phyloP scores from a whole-genome alignment of 257 asterid genomes.

The Solanum virginianum region DNA sequence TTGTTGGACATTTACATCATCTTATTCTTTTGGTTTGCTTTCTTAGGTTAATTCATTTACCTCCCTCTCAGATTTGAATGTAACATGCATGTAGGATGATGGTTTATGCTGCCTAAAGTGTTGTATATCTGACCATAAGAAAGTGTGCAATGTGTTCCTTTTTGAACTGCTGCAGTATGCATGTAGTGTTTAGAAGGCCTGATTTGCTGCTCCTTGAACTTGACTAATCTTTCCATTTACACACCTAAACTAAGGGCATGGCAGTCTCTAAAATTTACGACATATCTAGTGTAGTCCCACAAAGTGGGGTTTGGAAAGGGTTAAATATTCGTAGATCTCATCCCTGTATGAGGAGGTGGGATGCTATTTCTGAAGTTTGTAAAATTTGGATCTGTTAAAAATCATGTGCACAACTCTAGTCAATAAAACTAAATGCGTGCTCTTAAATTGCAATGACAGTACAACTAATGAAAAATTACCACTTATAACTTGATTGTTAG shows the following conservation, averaged over 20 bases:
- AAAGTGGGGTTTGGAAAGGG: not conserved
- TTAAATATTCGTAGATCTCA: no score
- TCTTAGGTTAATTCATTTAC: not conserved
- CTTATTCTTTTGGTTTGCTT: not conserved
- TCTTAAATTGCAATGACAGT: not conserved
- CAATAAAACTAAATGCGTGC: not conserved
- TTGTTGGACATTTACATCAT: not conserved
- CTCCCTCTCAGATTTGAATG: not conserved
- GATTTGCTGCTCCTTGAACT: not conserved
- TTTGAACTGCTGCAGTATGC: slow-evolving; percentile 30
- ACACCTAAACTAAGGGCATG: not conserved
- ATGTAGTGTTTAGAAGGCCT: not conserved
- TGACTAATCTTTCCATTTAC: not conserved
- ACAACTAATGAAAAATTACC: not conserved
- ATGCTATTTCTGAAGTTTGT: not conserved
- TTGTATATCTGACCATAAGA: not conserved
- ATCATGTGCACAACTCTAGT: not conserved
- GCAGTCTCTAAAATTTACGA: not conserved
- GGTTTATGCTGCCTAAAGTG: not conserved
- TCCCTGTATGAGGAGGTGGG: not conserved
- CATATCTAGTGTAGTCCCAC: not conserved
- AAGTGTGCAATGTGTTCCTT: not conserved
- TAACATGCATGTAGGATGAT: not conserved
- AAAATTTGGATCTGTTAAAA: not conserved
- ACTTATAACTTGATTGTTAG: not conserved